A percentile compares a stretch with the other conserved stretches of the same genome.
phyloP scores from a whole-genome alignment of 148 eudicot species.

The Amaranthus cruentus region DNA sequence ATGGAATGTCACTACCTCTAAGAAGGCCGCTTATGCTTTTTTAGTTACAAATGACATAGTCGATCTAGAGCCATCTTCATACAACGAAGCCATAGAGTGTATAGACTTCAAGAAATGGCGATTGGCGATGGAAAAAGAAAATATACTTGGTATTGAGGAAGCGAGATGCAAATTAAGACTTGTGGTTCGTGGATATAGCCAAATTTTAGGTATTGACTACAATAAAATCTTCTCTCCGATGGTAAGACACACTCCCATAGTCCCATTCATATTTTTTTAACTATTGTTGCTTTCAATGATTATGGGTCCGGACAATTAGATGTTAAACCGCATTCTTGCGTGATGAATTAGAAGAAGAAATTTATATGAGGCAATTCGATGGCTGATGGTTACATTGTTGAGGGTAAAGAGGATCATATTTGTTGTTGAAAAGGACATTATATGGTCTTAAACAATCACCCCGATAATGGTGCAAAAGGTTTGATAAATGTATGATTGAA shows the following conservation, averaged over 20 bases:
- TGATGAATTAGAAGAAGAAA: not conserved
- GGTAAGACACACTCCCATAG: not conserved
- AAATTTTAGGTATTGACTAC: not conserved
- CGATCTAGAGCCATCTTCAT: not conserved
- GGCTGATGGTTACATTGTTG: not conserved
- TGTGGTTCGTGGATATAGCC: not conserved
- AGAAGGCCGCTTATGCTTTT: not conserved
- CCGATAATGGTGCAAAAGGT: too few species aligned
- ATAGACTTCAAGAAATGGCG: not conserved
- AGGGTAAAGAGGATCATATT: not conserved
- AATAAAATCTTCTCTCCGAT: not conserved
- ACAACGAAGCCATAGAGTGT: not conserved
- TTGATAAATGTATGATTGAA: not conserved
- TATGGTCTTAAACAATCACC: not conserved
- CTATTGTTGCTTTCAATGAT: not conserved
- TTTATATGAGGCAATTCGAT: not conserved
- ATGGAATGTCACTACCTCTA: too few species aligned
- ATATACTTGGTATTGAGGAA: not conserved
- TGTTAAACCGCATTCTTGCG: not conserved
- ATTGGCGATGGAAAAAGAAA: not conserved
- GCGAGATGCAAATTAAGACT: not conserved
- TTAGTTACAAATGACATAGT: not conserved
- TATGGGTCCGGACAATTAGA: not conserved
- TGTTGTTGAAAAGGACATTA: not conserved
- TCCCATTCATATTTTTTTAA: not conserved